phyloP scores from a whole-genome alignment of 305 asterid genomes.

The Solanum hybrid region DNA sequence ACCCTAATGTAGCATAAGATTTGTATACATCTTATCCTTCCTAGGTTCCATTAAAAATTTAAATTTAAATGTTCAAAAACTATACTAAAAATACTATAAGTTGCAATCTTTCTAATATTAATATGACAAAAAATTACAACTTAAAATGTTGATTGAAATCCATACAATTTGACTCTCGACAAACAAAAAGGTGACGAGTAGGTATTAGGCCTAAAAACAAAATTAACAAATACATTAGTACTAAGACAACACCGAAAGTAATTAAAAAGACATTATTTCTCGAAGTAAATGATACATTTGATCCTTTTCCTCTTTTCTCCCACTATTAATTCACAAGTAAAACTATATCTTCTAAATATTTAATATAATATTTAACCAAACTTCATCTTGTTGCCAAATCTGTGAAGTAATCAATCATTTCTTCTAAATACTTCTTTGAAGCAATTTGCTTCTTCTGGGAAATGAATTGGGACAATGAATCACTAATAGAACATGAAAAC shows the following conservation, averaged over 20 bases:
- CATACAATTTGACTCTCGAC: neutral
- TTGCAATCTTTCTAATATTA: neutral
- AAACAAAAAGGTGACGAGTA: neutral
- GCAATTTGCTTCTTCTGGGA: neutral
- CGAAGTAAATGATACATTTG: neutral
- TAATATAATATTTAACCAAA: neutral
- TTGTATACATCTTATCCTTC: neutral
- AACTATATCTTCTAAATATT: neutral
- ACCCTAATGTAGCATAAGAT: neutral
- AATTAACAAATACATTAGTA: neutral
- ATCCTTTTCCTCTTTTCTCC: neutral
- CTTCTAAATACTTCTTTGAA: neutral
- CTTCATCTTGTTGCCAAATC: neutral
- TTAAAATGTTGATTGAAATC: neutral
- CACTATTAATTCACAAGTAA: constrained; percentile 1
- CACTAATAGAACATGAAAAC: neutral
- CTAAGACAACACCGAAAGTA: neutral
- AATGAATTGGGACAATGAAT: neutral
- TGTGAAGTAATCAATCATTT: neutral
- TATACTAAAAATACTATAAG: neutral
- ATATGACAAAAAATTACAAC: neutral
- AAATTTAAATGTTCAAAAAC: neutral
- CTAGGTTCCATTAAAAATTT: neutral
- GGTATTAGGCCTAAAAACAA: neutral
- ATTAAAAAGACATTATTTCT: neutral